Conservation (phyloP, 164 flowering plant genomes). For the Aristolochia californica region DNA sequence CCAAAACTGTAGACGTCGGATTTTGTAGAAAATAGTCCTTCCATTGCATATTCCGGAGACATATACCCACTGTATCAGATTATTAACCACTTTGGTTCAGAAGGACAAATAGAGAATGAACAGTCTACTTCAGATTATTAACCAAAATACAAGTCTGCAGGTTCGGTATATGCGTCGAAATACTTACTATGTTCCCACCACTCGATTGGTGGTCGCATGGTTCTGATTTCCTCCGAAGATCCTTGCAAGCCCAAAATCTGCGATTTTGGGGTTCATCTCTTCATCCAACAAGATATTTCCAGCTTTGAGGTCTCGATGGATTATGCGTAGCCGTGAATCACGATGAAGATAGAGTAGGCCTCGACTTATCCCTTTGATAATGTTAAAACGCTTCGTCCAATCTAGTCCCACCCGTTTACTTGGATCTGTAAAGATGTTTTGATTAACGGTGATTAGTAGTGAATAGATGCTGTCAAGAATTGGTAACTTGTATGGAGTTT, state of each 20-base stretch:
- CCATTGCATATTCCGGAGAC: conserved; percentile 8
- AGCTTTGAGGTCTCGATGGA: conserved; percentile 25
- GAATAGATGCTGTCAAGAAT: no score
- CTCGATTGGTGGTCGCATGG: conserved; percentile 14
- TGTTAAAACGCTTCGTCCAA: conserved; percentile 21
- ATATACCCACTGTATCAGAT: neutral
- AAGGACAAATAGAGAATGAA: neutral
- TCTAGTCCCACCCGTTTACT: neutral
- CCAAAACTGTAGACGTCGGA: conserved; percentile 4
- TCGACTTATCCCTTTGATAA: conserved; percentile 10
- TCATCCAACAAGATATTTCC: conserved; percentile 23
- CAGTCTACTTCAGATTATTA: no score
- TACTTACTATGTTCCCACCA: conserved; percentile 33
- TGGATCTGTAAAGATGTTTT: neutral
- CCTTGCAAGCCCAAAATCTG: conserved; percentile 58
- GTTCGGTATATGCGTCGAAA: no score
- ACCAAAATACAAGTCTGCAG: no score
- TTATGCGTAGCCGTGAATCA: no score
- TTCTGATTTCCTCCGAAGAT: conserved; percentile 22
- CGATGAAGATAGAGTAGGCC: no score
- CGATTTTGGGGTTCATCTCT: conserved; percentile 30
- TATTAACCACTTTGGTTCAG: no score
- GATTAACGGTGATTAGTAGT: no score
- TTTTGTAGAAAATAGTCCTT: conserved; percentile 4
- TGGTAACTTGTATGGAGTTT: no score